A percentile compares a stretch with the other conserved stretches of the same genome.
These are phyloP conservation scores for Syncephalastrum contaminatum DNA, from an alignment of 371 early-diverging fungal genomes.

Conservation along the genomic window DNA sequence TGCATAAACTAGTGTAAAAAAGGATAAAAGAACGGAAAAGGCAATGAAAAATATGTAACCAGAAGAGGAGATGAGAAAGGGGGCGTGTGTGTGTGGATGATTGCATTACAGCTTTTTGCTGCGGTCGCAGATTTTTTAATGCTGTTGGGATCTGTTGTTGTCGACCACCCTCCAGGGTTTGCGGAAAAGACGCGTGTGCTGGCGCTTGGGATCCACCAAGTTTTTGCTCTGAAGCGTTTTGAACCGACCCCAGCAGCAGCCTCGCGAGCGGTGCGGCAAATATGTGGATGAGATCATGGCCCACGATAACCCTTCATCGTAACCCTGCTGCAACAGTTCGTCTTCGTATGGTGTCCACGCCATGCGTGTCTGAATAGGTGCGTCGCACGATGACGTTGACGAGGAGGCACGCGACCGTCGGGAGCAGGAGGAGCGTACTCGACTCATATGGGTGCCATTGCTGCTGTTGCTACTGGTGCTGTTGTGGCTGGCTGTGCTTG, in stretches of 20 bases:
- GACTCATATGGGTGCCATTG: conserved; percentile 2
- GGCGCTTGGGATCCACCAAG: conserved; percentile 23
- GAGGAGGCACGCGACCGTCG: conserved; percentile 9
- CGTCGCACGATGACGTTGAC: conserved; percentile 6
- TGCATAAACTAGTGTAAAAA: conserved; percentile 21
- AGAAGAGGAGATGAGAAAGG: conserved; percentile 6
- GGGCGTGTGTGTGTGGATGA: conserved; percentile 1
- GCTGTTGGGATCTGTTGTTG: conserved; percentile 8
- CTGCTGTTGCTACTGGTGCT: conserved; percentile 3
- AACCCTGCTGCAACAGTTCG: conserved; percentile 35
- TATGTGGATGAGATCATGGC: conserved; percentile 44
- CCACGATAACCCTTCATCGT: conserved; percentile 44
- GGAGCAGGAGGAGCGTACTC: conserved; percentile 6
- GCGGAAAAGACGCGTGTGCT: conserved; percentile 24
- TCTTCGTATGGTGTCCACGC: conserved; percentile 47
- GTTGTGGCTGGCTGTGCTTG: not conserved
- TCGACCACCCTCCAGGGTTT: conserved; percentile 37
- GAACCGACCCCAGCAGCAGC: conserved; percentile 49
- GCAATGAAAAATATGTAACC: conserved; percentile 18
- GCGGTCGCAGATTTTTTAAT: conserved; percentile 2
- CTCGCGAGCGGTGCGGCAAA: conserved; percentile 44
- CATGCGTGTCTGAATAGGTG: conserved; percentile 18
- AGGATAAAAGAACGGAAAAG: conserved; percentile 22
- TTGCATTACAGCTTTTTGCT: not conserved
- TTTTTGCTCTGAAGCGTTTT: conserved; percentile 42